These are phyloP conservation scores for Amoebophrya sp. DNA, from an alignment of 169 alveolate species.

Conservation along the genomic window DNA sequence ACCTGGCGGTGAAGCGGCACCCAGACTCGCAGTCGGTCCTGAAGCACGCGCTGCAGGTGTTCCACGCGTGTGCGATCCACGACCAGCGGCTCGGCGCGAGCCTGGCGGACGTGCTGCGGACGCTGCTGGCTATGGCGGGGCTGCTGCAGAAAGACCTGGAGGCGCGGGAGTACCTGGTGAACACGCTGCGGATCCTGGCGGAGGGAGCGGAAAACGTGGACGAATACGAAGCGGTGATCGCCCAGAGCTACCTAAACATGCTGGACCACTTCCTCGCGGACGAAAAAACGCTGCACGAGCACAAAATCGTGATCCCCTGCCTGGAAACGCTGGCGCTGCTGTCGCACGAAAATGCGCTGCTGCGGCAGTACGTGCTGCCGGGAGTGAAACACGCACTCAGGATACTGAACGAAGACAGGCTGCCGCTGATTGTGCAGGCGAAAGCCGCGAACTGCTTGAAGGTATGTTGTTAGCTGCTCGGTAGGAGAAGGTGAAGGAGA, in stretches of 20 bases:
- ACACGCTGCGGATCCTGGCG: neutral
- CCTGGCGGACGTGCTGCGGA: neutral
- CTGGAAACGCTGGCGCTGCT: neutral
- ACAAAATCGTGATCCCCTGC: neutral
- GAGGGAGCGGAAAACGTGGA: neutral
- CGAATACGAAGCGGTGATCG: neutral
- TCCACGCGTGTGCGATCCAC: neutral
- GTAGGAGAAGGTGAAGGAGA: too few relatives aligned
- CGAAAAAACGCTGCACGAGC: neutral
- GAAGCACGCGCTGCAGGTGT: neutral
- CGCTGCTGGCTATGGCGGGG: neutral
- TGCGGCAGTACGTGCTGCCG: neutral
- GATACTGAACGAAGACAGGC: neutral
- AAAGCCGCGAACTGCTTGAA: neutral
- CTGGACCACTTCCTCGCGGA: neutral
- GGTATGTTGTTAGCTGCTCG: too few relatives aligned
- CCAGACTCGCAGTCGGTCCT: neutral
- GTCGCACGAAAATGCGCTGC: neutral
- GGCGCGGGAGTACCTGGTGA: neutral
- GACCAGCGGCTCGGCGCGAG: neutral
- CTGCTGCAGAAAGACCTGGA: neutral
- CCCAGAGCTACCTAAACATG: neutral
- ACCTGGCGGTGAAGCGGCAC: neutral
- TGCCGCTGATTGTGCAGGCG: neutral
- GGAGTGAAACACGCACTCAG: neutral